A percentile compares a stretch with the other conserved stretches of the same genome.
phyloP scores from a whole-genome alignment of 129 eudicot genomes.

The Chrysanthemum makinoi region DNA sequence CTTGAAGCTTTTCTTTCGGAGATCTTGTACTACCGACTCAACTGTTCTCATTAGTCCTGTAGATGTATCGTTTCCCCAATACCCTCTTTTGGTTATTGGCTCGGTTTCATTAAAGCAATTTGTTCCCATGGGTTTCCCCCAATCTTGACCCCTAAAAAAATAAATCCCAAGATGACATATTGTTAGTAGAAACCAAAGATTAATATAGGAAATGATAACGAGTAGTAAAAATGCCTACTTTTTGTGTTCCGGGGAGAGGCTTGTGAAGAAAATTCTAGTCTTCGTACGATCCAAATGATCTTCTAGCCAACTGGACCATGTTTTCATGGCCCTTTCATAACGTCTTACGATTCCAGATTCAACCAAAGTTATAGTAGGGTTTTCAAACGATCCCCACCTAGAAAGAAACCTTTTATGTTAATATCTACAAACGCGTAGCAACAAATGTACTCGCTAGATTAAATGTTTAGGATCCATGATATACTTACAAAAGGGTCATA shows the following conservation, averaged over 20 bases:
- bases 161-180: not conserved
- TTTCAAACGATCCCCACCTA: conserved; percentile 53
- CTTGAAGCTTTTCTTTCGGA: conserved; percentile 45
- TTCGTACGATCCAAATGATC: conserved; percentile 45
- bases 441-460: too few species aligned
- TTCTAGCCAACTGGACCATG: conserved; percentile 85
- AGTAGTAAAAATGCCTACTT: conserved; percentile 27
- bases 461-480: too few species aligned
- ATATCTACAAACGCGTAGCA: too few species aligned
- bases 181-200: not conserved
- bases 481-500: conserved; percentile 49
- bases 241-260: conserved; percentile 64
- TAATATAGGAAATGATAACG: not conserved
- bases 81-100: conserved; percentile 43
- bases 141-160: conserved; percentile 50
- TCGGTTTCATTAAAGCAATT: conserved; percentile 64
- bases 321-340: conserved; percentile 61
- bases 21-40: conserved; percentile 39
- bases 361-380: conserved; percentile 40
- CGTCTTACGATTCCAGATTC: conserved; percentile 42
- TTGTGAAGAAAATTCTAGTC: conserved; percentile 57
- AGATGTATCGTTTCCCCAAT: conserved; percentile 49
- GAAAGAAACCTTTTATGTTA: conserved; percentile 8
- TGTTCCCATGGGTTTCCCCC: conserved; percentile 41
- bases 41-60: conserved; percentile 45